Base-by-base conservation (phyloP, 805 yeast genomes). In the Ogataea glucozyma region DNA sequence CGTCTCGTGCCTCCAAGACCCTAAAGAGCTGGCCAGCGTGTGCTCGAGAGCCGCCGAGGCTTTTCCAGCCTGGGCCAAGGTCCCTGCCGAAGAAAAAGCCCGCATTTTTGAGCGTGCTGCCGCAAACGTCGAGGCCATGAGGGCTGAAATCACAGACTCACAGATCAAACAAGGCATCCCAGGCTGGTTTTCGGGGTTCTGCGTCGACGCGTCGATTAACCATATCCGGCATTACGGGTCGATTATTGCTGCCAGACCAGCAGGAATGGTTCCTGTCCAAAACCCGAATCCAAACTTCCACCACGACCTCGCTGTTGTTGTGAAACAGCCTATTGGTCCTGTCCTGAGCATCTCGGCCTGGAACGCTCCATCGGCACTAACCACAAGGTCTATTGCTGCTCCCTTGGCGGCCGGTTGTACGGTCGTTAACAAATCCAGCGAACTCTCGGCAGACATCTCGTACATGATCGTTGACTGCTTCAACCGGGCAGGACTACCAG, bases 401-500 rank as follows among this genome's bases (percentile, higher is more conserved):
- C 78, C 78, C 2, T 56, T 73, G 41, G 71, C 71, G 30, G 78
- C 78, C 10, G 78, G 78, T 1, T 72, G 77, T 46, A 71, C 76
- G 0, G 77, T 73, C 10, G 54, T 73, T 14, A 45, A 65, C 26
- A 72, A 72, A 44, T 58, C 75, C 1, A 58, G 71, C 12, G 76
- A 73, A 34, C 58, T 65, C 40, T 58, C 75, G 3, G 67, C 77
- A 0, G 33, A 41, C 18, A 33, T 62, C 4, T 52, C 71, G 1
- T 62, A 66, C 46, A 30, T 70, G 10, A 46, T 64, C 7, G 68
- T 61, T 4, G 54, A 66, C 33, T 58, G 62, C 16, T 65, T 70
- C 26, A 46, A 57, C 16, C 63, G 61, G 7, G 70, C 71, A 2
- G 76, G 75, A 4, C 60, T 72, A 3, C 75, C 75, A 2, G 29